Evolutionary conservation across 1,139 yeast genomes (phyloP), one percentile per base, ranked within the genome.

Genomic region (Kodamaea fungicola): DNA sequence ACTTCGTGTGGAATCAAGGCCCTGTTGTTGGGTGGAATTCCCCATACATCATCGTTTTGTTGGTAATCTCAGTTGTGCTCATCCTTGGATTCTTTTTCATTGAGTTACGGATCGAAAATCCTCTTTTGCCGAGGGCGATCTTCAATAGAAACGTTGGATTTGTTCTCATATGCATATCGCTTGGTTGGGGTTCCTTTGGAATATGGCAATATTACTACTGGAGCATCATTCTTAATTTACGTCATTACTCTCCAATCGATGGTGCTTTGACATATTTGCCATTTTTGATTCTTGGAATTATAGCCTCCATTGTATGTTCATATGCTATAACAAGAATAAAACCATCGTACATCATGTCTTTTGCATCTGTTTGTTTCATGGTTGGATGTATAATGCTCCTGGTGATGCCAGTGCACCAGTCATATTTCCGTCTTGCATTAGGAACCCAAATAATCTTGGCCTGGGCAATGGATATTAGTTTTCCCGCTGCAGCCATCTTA

Each of bases 141-240:
- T 67, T 74, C 48, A 63, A 52, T 50, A 52, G 36, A 10, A 58
- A 59, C 37, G 65, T 67, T 16, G 74, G 71, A 0, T 47, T 68
- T 31, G 65, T 67, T 1, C 48, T 68, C 3, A 40, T 55, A 3
- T 58, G 67, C 39, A 55, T 68, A 31, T 47, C 62, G 9, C 57
- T 75, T 26, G 82, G 82, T 1, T 77, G 83, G 83, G 79, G 79
- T 0, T 71, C 79, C 7, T 77, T 76, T 52, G 80, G 81, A 4
- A 61, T 75, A 7, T 76, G 78, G 75, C 70, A 52, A 42, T 68
- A 59, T 43, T 68, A 67, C 45, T 68, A 64, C 47, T 67, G 70
- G 69, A 55, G 51, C 29, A 62, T 74, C 23, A 50, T 70, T 24
- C 46, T 76, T 27, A 72, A 74, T 42, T 51, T 75, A 25, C 63